phyloP scores from a whole-genome alignment of 2,329 filamentous ascomycete genomes.

The Exophiala aquamarina region DNA sequence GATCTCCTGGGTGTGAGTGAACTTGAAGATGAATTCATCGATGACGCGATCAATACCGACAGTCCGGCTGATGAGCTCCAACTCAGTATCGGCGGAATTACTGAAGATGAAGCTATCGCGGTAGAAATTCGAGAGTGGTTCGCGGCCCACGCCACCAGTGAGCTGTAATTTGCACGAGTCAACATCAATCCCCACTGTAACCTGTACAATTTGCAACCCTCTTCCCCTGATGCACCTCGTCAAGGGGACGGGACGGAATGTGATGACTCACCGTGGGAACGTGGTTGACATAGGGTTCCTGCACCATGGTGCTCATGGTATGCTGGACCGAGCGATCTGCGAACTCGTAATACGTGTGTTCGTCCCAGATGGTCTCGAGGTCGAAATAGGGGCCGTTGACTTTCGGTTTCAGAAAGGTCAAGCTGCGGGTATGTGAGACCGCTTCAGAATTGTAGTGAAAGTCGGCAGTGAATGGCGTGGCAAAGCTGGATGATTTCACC shows the following conservation, averaged over 20 bases:
- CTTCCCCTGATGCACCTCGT: too few relatives aligned
- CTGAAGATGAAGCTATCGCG: conserved; percentile 71
- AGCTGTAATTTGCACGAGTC: conserved; percentile 35
- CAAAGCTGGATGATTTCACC: conserved; percentile 44
- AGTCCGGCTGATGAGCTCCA: conserved; percentile 71
- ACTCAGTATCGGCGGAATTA: conserved; percentile 65
- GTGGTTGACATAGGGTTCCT: conserved; percentile 77
- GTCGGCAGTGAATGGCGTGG: conserved; percentile 50
- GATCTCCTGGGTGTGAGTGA: conserved; percentile 63
- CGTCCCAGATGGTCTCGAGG: conserved; percentile 75
- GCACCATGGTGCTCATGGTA: conserved; percentile 80
- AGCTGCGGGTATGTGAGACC: conserved; percentile 65
- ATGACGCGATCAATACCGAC: conserved; percentile 70
- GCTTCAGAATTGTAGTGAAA: conserved; percentile 58
- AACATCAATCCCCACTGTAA: too few relatives aligned
- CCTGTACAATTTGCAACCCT: too few relatives aligned
- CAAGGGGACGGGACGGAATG: too few relatives aligned
- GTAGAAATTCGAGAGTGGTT: conserved; percentile 66
- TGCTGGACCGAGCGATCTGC: conserved; percentile 65
- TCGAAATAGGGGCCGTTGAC: conserved; percentile 68
- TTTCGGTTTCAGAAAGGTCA: conserved; percentile 64
- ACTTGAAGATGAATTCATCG: conserved; percentile 67
- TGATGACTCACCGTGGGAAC: conserved; percentile 60
- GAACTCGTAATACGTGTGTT: conserved; percentile 73
- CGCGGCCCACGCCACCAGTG: conserved; percentile 69